phyloP scores from a whole-genome alignment of 2,329 filamentous ascomycete species.

The Sordariomycetes sp. region DNA sequence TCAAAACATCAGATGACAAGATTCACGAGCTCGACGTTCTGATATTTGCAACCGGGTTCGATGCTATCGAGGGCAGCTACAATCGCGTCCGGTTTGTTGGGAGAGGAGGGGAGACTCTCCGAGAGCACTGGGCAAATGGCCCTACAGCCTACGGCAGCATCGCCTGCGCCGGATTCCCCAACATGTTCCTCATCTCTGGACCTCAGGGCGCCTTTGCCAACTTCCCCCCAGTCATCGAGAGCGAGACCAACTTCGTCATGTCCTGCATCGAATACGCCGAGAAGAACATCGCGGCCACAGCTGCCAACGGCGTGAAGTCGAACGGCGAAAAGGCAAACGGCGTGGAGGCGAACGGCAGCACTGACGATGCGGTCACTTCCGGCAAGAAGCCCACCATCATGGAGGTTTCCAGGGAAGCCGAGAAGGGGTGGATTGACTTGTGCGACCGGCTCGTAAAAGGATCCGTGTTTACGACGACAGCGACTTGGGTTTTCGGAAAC shows the following conservation, averaged over 20 bases:
- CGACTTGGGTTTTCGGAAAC: neutral
- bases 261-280: neutral
- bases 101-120: neutral
- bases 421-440: neutral
- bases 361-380: no score
- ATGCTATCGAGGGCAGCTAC: slow-evolving; percentile 14
- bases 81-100: neutral
- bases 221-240: neutral
- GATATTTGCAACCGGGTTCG: slow-evolving; percentile 30
- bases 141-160: neutral
- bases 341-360: no score
- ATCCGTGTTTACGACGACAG: neutral
- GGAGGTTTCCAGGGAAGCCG: neutral
- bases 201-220: neutral
- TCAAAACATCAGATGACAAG: slow-evolving; percentile 20
- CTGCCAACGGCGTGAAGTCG: no score
- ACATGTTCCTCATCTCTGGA: neutral
- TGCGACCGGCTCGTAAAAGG: neutral
- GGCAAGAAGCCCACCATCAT: neutral
- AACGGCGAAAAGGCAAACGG: neutral
- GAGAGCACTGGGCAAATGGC: neutral
- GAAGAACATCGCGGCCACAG: no score
- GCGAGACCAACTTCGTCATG: neutral
- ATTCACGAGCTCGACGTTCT: slow-evolving; percentile 21
- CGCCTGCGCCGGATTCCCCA: neutral